These are phyloP conservation scores for Fusarium sp. DNA, from an alignment of 2,329 filamentous ascomycete species.

Conservation along the genomic window DNA sequence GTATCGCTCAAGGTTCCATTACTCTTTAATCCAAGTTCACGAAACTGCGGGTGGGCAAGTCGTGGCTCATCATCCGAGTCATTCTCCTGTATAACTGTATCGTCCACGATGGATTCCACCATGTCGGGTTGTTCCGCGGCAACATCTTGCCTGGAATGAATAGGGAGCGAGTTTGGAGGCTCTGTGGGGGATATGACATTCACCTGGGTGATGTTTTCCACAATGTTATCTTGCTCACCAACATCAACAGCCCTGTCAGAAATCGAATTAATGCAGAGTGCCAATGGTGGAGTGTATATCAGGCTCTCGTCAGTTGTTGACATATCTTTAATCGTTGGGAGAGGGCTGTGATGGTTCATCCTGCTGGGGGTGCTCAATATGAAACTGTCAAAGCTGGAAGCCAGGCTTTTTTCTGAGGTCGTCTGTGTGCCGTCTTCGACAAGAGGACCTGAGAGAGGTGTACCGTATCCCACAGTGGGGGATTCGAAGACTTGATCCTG, in stretches of 20 bases:
- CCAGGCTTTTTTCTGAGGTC: neutral
- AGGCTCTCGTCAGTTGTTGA: neutral
- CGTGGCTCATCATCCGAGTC: neutral
- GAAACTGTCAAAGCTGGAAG: neutral
- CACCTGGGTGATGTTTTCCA: neutral
- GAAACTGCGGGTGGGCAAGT: neutral
- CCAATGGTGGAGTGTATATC: neutral
- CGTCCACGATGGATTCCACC: neutral
- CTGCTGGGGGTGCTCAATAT: neutral
- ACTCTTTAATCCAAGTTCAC: neutral
- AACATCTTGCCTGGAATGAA: neutral
- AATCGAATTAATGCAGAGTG: neutral
- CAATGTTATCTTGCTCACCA: neutral
- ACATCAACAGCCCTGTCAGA: no score
- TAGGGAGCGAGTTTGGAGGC: neutral
- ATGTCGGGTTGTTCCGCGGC: neutral
- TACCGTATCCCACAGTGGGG: neutral
- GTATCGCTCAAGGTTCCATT: neutral
- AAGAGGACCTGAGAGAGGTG: constrained; percentile 15
- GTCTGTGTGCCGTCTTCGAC: neutral
- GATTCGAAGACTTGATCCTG: constrained; percentile 5
- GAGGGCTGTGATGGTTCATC: neutral
- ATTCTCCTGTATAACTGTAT: neutral
- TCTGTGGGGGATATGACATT: neutral
- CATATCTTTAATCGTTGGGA: neutral